phyloP scores from a whole-genome alignment of 192 early-diverging fungal genomes.

The Polychytrium aggregatum region DNA sequence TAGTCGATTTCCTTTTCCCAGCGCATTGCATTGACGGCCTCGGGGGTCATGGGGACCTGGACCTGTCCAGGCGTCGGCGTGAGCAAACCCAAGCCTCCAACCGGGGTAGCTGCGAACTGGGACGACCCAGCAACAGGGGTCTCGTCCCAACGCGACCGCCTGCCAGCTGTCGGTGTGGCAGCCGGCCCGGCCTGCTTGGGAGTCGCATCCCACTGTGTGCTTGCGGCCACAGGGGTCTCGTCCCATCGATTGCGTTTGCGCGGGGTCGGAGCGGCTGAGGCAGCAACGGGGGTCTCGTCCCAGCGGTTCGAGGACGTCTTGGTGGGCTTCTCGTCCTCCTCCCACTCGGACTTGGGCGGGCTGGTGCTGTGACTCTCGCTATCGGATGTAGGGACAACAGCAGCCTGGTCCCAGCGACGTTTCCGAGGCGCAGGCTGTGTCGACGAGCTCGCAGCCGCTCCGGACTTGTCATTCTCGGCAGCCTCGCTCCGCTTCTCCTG shows the following conservation, averaged over 20 bases:
- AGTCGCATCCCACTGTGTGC: conserved; percentile 70
- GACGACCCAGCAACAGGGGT: conserved; percentile 63
- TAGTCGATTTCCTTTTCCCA: conserved; percentile 74
- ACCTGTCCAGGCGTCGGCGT: conserved; percentile 62
- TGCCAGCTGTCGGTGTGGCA: conserved; percentile 43
- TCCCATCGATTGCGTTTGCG: conserved; percentile 65
- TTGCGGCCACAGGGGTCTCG: conserved; percentile 56
- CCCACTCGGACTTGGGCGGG: conserved; percentile 38
- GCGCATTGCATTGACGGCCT: conserved; percentile 56
- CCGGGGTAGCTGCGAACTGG: conserved; percentile 65
- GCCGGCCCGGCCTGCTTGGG: conserved; percentile 32
- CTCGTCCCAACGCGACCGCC: conserved; percentile 92
- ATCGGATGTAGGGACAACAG: no score
- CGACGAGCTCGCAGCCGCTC: conserved; percentile 26
- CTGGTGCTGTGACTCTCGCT: no score
- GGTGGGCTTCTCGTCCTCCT: conserved; percentile 37
- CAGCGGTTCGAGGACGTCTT: conserved; percentile 37
- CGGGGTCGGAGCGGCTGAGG: conserved; percentile 18
- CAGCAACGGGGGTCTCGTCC: conserved; percentile 70
- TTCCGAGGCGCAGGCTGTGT: conserved; percentile 38
- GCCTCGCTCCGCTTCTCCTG: conserved; percentile 60
- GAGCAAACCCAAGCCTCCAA: conserved; percentile 61
- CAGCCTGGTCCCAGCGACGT: conserved; percentile 76
- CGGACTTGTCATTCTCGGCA: conserved; percentile 22
- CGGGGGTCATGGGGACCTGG: conserved; percentile 70